Base-by-base conservation (phyloP, 345 rosid species). In the Bruguiera gymnorhiza region DNA sequence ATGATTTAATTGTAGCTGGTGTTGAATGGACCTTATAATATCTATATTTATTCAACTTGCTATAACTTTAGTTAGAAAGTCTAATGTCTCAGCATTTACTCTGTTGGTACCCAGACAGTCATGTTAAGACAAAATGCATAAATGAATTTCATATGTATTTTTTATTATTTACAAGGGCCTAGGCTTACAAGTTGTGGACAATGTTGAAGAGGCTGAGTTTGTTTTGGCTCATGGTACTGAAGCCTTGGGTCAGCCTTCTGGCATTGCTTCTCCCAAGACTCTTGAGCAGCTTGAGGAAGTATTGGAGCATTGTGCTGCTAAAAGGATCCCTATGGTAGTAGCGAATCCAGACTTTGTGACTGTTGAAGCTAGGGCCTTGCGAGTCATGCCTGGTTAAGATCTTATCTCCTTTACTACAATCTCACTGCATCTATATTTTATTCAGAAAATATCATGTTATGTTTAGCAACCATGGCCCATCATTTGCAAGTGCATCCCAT, bases 291-390 rank as follows among this genome's bases (percentile, higher is more conserved):
- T 92, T 26, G 97, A 92, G 84, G 84, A 87, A 79, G 82, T 91
- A 75, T 83, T 89, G 85, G 92, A 84, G 84, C 78, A 39, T 18
- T 83, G 93, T 74, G 97, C 87, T 66, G 80, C 83, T 80, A 79
- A 80, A 83, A 78, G 73, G 74, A 85, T 95, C 70, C 99, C 97
- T 8, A 87, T 95, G 97, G 86, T 92, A 15, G 99, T 95, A 52
- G 97, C 96, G 26, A 95, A 95, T 82, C 99, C 96, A 65, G 97
- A 92, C 74, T 92, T 78, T 64, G 97, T 92, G 60, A 92, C 97
- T 53, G 97, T 95, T 30, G 99, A 95, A 80, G 96, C 97, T 66
- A 92, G 88, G 76, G 84, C 81, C 55, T 81, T 90, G 67, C 88
- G 80, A 4, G 83, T 90, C 79, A 95, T 92, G 97, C 97, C 99